phyloP scores from a whole-genome alignment of 1,284 basidiomycete genomes.

The Gymnopus androsaceus region DNA sequence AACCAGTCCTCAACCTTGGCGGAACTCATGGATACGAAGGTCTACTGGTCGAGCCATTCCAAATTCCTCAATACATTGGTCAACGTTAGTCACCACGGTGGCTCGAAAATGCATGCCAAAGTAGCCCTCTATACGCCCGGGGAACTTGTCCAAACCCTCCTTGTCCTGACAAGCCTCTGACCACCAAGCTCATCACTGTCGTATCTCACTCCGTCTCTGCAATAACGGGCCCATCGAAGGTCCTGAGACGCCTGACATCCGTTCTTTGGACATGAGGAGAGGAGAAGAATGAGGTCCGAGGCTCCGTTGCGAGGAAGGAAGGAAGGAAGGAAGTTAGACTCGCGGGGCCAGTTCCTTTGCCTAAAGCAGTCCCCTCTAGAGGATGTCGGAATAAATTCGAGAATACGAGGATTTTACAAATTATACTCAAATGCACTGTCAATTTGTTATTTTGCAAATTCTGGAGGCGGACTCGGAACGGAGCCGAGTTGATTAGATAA shows the following conservation, averaged over 20 bases:
- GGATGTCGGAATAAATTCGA: too few species aligned
- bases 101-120: constrained; percentile 46
- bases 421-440: too few species aligned
- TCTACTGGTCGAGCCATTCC: constrained; percentile 51
- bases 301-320: too few species aligned
- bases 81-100: constrained; percentile 64
- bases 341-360: too few species aligned
- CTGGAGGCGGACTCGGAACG: too few species aligned
- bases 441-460: too few species aligned
- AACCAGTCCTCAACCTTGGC: not conserved
- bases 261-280: constrained; percentile 46
- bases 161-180: constrained; percentile 49
- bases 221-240: constrained; percentile 29
- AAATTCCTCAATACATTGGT: constrained; percentile 56
- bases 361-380: too few species aligned
- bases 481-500: too few species aligned
- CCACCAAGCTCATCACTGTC: constrained; percentile 52
- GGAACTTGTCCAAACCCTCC: constrained; percentile 44
- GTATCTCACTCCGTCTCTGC: constrained; percentile 54
- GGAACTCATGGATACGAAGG: constrained; percentile 43
- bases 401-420: too few species aligned
- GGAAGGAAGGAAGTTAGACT: too few species aligned
- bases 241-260: constrained; percentile 35
- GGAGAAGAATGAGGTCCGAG: too few species aligned
- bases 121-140: constrained; percentile 49